Conservation (phyloP, 768 basidiomycete species). For the Suillus paluster region DNA sequence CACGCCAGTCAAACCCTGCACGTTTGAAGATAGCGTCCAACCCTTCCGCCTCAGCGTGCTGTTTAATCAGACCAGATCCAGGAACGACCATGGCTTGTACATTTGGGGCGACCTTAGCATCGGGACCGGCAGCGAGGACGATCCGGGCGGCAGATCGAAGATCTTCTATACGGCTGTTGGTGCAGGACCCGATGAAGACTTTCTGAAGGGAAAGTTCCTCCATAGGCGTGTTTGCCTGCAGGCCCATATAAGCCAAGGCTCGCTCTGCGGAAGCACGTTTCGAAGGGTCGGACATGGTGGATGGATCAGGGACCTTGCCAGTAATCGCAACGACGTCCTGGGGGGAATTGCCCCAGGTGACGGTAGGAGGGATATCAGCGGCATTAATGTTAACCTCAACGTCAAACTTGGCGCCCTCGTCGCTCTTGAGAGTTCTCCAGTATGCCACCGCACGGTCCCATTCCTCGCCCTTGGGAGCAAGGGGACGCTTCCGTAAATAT, state of each 20-base stretch:
- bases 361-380: conserved; percentile 85
- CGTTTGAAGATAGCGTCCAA: conserved; percentile 85
- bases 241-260: conserved; percentile 86
- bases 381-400: conserved; percentile 79
- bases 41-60: conserved; percentile 92
- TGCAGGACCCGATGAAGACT: conserved; percentile 94
- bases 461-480: conserved; percentile 81
- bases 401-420: conserved; percentile 86
- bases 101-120: conserved; percentile 72
- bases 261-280: conserved; percentile 74
- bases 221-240: conserved; percentile 77
- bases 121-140: conserved; percentile 73
- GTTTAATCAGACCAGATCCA: conserved; percentile 88
- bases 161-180: conserved; percentile 93
- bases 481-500: conserved; percentile 80
- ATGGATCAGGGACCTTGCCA: conserved; percentile 79
- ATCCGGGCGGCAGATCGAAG: conserved; percentile 85
- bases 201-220: conserved; percentile 83
- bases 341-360: conserved; percentile 93
- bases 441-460: conserved; percentile 87
- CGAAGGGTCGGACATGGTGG: conserved; percentile 61
- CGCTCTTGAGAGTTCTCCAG: conserved; percentile 80
- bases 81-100: conserved; percentile 92
- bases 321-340: conserved; percentile 87
- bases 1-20: conserved; percentile 94